Conservation (phyloP, 805 yeast species). For the Zygoascus flipseniorum region DNA sequence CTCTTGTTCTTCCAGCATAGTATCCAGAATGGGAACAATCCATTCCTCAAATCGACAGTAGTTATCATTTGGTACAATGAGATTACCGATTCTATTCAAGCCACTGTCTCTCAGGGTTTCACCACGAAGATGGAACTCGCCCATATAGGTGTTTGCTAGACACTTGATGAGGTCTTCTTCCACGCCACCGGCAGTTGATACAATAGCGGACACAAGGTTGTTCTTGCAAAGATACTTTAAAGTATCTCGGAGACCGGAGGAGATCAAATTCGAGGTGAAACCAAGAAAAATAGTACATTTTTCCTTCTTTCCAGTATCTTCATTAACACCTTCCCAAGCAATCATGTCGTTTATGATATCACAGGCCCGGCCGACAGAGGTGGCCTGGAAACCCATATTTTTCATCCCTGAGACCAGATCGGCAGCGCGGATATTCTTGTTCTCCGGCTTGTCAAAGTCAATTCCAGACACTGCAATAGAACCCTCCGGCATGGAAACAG, state of each 20-base stretch:
- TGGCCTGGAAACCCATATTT: slow-evolving; percentile 96
- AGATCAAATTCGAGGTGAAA: slow-evolving; percentile 90
- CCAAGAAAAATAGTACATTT: slow-evolving; percentile 92
- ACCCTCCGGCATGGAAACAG: slow-evolving; percentile 77
- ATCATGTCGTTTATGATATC: slow-evolving; percentile 92
- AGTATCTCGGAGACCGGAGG: slow-evolving; percentile 90
- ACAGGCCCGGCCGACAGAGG: slow-evolving; percentile 78
- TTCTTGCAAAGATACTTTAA: slow-evolving; percentile 83
- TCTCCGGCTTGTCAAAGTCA: slow-evolving; percentile 74
- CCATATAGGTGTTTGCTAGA: slow-evolving; percentile 91
- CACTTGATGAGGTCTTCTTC: slow-evolving; percentile 97
- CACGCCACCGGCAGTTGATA: slow-evolving; percentile 96
- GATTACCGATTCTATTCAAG: slow-evolving; percentile 94
- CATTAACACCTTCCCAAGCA: slow-evolving; percentile 80
- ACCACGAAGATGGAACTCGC: slow-evolving; percentile 82
- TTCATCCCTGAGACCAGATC: slow-evolving; percentile 78
- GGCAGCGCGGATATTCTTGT: slow-evolving; percentile 68
- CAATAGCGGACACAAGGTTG: slow-evolving; percentile 90
- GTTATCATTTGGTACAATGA: slow-evolving; percentile 95
- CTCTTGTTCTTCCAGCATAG: slow-evolving; percentile 82
- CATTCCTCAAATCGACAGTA: slow-evolving; percentile 97
- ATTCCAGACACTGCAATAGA: slow-evolving; percentile 78
- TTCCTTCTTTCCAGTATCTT: slow-evolving; percentile 43
- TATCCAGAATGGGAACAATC: slow-evolving; percentile 91
- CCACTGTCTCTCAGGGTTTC: slow-evolving; percentile 82